Base-by-base conservation (phyloP, 2,329 filamentous ascomycete genomes). In the Fusarium foetens region DNA sequence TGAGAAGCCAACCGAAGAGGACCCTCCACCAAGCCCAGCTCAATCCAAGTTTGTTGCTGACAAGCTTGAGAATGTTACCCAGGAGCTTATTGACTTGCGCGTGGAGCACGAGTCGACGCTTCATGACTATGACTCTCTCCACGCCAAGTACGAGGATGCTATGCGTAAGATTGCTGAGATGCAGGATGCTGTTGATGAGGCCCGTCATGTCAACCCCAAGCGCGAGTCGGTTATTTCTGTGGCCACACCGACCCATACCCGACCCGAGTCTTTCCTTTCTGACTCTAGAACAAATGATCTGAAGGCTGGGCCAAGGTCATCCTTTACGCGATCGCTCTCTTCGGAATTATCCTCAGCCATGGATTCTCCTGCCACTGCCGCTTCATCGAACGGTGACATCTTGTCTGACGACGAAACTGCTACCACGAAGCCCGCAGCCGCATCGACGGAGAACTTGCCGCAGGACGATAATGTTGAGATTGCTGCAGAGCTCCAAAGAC, bases 261-360 rank as follows among this genome's bases (percentile, higher is more conserved):
- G 93, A 27, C 92, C 93, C 17, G 88, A 90, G 62, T 95, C 94
- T 87, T 96, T 96, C 91, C 91, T 96, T 89, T 94, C 91, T 70
- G 91, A 94, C 79, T 86, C 87, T 77, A 91, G 90, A 83, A 89
- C 90, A 78, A 92, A 89, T 83, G 92, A 90, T 79, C 84, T 89
- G 80, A 94, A 91, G 84, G 88, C 91, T 85, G 85, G 83, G 58
- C 82, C 87, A 84, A 83, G 80, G 74, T 93, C 93, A 82, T 95
- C 93, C 78, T 75, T 79, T 41, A 95, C 94, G 85, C 94, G 92
- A 81, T 97, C 94, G 79, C 92, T 98, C 76, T 98, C 94, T 74
- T 96, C 94, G 84, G 96, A 98, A 84, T 89, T 97, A 81, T 97
- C 94, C 78, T 97, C 92, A 81, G 94, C 90, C 86, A 90, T 92